Base-by-base conservation (phyloP, 73 alveolate genomes). In the Tetrahymena borealis region DNA sequence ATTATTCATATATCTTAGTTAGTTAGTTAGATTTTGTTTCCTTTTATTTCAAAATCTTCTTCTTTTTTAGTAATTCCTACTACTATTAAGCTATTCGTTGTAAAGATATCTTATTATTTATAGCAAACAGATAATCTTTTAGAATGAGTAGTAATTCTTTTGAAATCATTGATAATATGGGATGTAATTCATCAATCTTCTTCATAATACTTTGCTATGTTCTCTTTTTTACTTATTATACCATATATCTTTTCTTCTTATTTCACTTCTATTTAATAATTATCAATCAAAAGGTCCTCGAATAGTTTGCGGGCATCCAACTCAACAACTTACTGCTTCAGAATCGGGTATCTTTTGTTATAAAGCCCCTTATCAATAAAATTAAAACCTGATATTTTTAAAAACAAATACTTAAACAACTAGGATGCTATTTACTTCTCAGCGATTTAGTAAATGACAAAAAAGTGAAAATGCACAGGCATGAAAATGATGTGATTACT, bases 231-330 rank as follows among this genome's bases (percentile, higher is more conserved):
- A n/a, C n/a, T n/a, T n/a, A n/a, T n/a, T 24, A 13, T n/a, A 11
- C 28, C 31, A 24, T 18, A 60, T 28, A 24, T 60, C 28, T 60
- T 60, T 42, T n/a, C 0, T 60, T 9, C 28, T 60, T 60, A 60
- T 60, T 60, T 60, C 85, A 24, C 35, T n/a, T n/a, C n/a, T n/a
- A n/a, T n/a, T n/a, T n/a, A n/a, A n/a, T n/a, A n/a, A n/a, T n/a
- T n/a, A n/a, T n/a, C n/a, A n/a, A n/a, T n/a, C n/a, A n/a, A 60
- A 60, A 60, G 85, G 85, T 60, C 85, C 85, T 15, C 85, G 85
- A 60, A 60, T 60, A 0, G 85, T 60, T 28, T 60, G 85, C 85
- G 85, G 85, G 28, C 85, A 60, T 60, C 85, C 85, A n/a, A 60
- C 85, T n/a, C 28, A 60, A 28, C 37, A 60, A 35, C 37, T 60